These are phyloP conservation scores for Tetradesmus obliquus DNA, from an alignment of 139 green algal species.

Conservation along the genomic window DNA sequence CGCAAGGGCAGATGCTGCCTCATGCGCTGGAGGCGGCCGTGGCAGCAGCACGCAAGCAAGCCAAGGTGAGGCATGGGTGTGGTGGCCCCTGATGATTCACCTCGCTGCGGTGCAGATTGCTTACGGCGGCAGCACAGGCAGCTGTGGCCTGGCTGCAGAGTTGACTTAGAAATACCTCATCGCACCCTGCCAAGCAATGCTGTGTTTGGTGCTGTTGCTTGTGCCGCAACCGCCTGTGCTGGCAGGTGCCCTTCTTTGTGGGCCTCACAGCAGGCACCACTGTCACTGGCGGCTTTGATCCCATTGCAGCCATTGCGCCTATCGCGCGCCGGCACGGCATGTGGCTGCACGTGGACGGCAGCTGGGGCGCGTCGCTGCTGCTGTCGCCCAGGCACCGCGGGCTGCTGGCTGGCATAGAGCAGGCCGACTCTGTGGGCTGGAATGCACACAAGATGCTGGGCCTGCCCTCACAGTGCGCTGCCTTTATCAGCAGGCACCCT, in stretches of 20 bases:
- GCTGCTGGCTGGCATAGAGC: slow-evolving; percentile 4
- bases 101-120: too few species aligned
- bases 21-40: slow-evolving; percentile 1
- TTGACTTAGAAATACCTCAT: background rate
- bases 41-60: background rate
- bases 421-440: slow-evolving; percentile 12
- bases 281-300: slow-evolving; percentile 20
- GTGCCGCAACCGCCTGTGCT: background rate
- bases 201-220: background rate
- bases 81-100: too few species aligned
- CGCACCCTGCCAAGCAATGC: background rate
- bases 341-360: slow-evolving; percentile 31
- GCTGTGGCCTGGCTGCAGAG: background rate
- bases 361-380: slow-evolving; percentile 25
- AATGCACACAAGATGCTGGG: slow-evolving; percentile 30
- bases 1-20: slow-evolving; percentile 1
- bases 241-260: slow-evolving; percentile 17
- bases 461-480: background rate
- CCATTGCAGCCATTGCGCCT: background rate
- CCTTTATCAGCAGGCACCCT: background rate
- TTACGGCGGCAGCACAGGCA: too few species aligned
- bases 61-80: background rate
- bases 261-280: slow-evolving; percentile 28
- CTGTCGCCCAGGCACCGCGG: background rate
- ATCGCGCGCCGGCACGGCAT: background rate